Percentiles rank a stretch among this genome's conserved stretches.
Conservation (phyloP, 2,329 filamentous ascomycete genomes). For the Ascomycota sp. region DNA sequence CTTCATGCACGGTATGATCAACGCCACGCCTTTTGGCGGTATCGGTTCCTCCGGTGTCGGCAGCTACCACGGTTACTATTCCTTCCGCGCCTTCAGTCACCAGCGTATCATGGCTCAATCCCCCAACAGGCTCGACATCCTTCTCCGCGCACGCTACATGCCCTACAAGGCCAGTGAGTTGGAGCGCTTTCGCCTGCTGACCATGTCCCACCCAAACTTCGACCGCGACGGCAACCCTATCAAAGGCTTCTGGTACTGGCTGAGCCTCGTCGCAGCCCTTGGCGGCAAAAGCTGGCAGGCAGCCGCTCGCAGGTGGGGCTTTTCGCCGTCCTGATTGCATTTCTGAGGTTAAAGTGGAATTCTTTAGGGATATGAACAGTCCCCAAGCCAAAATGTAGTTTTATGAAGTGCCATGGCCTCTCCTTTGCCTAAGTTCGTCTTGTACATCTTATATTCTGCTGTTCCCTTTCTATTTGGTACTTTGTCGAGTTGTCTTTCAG, state of each 20-base stretch:
- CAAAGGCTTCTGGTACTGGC: slow-evolving; percentile 33
- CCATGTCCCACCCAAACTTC: slow-evolving; percentile 32
- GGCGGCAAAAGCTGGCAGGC: slow-evolving; percentile 28
- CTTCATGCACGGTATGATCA: slow-evolving; percentile 20
- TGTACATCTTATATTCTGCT: not conserved
- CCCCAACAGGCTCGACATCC: slow-evolving; percentile 17
- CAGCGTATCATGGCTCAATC: slow-evolving; percentile 16
- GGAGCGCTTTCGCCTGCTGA: slow-evolving; percentile 21
- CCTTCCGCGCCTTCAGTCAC: slow-evolving; percentile 23
- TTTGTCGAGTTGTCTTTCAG: not conserved
- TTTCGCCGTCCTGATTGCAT: slow-evolving; percentile 18
- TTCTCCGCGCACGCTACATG: slow-evolving; percentile 49
- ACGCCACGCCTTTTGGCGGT: slow-evolving; percentile 25
- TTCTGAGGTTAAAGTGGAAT: slow-evolving; percentile 14
- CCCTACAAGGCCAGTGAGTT: slow-evolving; percentile 32
- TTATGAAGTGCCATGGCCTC: too few species aligned
- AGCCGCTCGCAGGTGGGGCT: slow-evolving; percentile 29
- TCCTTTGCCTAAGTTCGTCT: too few species aligned
- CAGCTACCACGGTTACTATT: slow-evolving; percentile 26
- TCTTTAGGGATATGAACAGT: slow-evolving; percentile 11
- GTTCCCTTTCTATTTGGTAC: not conserved
- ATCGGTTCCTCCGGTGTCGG: slow-evolving; percentile 27
- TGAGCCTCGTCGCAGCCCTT: slow-evolving; percentile 26
- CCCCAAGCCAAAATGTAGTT: not conserved
- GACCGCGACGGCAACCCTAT: slow-evolving; percentile 35